phyloP scores from a whole-genome alignment of 2,329 filamentous ascomycete species.

The Periconia digitata region DNA sequence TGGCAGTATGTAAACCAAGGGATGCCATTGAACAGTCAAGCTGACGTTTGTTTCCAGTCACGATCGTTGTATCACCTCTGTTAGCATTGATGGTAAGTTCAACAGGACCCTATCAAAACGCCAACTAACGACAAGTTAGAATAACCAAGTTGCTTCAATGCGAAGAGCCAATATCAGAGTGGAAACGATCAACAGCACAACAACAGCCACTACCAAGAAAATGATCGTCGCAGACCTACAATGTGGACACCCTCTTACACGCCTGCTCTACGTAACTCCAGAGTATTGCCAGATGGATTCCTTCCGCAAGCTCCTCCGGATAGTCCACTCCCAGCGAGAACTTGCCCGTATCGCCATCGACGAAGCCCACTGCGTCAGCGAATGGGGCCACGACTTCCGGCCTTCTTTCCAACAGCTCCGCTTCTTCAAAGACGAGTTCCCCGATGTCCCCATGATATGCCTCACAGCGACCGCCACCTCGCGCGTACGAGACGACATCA shows the following conservation, averaged over 20 bases:
- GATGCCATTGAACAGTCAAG: neutral
- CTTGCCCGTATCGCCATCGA: conserved; percentile 88
- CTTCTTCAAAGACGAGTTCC: conserved; percentile 82
- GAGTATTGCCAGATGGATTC: conserved; percentile 78
- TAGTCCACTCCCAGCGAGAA: conserved; percentile 78
- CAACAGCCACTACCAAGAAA: conserved; percentile 63
- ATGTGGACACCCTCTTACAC: conserved; percentile 80
- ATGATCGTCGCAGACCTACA: conserved; percentile 78
- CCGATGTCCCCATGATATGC: conserved; percentile 86
- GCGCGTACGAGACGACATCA: conserved; percentile 79
- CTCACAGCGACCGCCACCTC: conserved; percentile 88
- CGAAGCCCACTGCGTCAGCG: conserved; percentile 94
- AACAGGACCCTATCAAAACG: neutral
- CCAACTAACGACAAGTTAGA: conserved; percentile 51
- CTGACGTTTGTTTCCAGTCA: conserved; percentile 58
- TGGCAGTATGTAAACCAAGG: conserved; percentile 64
- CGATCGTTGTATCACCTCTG: conserved; percentile 85
- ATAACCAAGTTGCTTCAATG: conserved; percentile 87
- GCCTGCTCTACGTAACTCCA: conserved; percentile 90
- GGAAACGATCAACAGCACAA: conserved; percentile 85
- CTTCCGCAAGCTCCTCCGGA: conserved; percentile 73
- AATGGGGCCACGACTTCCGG: conserved; percentile 99
- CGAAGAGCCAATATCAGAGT: conserved; percentile 74
- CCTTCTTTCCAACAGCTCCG: conserved; percentile 83
- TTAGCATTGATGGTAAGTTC: conserved; percentile 79